Percentiles rank a stretch among this genome's conserved stretches.
Evolutionary conservation across 73 alveolate genomes (phyloP).

Genomic region (Loxodes magnus): DNA sequence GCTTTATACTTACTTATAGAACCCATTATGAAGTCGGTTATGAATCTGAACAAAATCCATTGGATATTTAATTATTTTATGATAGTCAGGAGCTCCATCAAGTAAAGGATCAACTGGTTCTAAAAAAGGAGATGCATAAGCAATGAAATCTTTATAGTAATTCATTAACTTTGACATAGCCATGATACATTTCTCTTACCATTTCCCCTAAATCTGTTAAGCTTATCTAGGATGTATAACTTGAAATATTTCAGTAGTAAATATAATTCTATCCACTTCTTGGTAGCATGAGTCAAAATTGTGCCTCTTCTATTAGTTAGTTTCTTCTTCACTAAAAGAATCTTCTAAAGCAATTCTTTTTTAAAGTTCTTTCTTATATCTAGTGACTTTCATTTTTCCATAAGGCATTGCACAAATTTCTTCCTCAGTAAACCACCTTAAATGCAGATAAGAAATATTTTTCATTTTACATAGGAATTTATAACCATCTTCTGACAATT

Average conservation of each 20-base stretch:
- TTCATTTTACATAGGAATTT: conserved; percentile 23
- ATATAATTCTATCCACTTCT: conserved; percentile 44
- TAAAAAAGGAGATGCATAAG: conserved; percentile 54
- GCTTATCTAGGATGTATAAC: conserved; percentile 77
- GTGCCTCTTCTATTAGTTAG: not conserved
- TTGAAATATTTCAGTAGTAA: conserved; percentile 53
- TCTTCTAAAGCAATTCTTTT: conserved; percentile 11
- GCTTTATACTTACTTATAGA: conserved; percentile 38
- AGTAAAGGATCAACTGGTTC: conserved; percentile 56
- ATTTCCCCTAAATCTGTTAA: conserved; percentile 40
- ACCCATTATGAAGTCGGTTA: conserved; percentile 48
- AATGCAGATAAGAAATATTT: conserved; percentile 44
- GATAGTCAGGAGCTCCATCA: conserved; percentile 38
- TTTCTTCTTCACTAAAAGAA: not conserved
- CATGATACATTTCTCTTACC: conserved; percentile 42
- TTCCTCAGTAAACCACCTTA: conserved; percentile 44
- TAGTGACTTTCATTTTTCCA: conserved; percentile 20
- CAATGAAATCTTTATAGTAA: conserved; percentile 34
- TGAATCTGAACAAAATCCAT: conserved; percentile 59
- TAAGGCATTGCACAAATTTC: conserved; percentile 27
- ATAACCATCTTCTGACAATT: too few relatives aligned
- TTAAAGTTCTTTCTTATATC: conserved; percentile 17
- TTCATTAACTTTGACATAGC: conserved; percentile 22
- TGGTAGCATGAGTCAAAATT: conserved; percentile 27
- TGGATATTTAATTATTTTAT: conserved; percentile 46